Conservation (phyloP, 1,284 basidiomycete species). For the Irpex rosettiformis region DNA sequence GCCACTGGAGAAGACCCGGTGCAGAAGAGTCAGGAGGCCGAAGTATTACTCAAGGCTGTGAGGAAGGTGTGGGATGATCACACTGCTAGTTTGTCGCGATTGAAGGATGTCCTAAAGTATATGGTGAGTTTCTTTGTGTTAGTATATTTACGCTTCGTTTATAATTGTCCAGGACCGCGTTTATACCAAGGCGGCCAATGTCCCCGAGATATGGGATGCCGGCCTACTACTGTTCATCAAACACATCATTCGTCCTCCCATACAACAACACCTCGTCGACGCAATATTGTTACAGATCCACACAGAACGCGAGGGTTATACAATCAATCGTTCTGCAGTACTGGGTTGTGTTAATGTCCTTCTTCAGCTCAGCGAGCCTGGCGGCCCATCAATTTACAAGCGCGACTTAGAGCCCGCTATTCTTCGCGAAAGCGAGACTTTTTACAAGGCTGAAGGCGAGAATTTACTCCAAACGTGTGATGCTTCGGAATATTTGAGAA, state of each 20-base stretch:
- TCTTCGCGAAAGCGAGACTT: slow-evolving; percentile 73
- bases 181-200: slow-evolving; percentile 67
- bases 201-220: slow-evolving; percentile 81
- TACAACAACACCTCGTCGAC: slow-evolving; percentile 78
- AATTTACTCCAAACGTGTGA: slow-evolving; percentile 73
- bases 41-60: slow-evolving; percentile 81
- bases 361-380: slow-evolving; percentile 57
- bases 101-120: slow-evolving; percentile 92
- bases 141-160: background rate
- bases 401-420: slow-evolving; percentile 85
- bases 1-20: slow-evolving; percentile 51
- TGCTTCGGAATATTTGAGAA: slow-evolving; percentile 78
- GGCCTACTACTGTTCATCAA: slow-evolving; percentile 85
- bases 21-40: slow-evolving; percentile 74
- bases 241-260: slow-evolving; percentile 81
- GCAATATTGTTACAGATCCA: slow-evolving; percentile 87
- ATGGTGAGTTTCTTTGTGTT: slow-evolving; percentile 64
- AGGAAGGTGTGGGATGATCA: slow-evolving; percentile 95
- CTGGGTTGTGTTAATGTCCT: slow-evolving; percentile 91
- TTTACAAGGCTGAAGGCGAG: slow-evolving; percentile 79
- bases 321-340: slow-evolving; percentile 89
- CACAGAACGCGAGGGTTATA: slow-evolving; percentile 88
- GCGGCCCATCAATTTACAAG: slow-evolving; percentile 72
- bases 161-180: slow-evolving; percentile 75
- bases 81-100: slow-evolving; percentile 82